These are phyloP conservation scores for Cutaneotrichosporon cutaneum DNA, from an alignment of 1,284 basidiomycete species.

Conservation along the genomic window DNA sequence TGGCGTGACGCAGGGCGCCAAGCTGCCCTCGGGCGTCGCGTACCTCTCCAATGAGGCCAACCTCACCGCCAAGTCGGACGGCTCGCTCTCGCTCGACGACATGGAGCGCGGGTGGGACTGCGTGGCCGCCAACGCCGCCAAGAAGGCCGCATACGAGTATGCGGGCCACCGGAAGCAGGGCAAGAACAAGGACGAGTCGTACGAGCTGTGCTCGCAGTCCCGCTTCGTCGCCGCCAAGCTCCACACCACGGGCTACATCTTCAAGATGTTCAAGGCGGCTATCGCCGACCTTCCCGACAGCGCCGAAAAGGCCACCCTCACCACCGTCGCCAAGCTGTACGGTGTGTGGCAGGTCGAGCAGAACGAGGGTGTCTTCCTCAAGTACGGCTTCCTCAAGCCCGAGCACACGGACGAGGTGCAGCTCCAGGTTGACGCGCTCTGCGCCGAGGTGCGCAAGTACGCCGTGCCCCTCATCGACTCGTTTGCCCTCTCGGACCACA, in stretches of 20 bases:
- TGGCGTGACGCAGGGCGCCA: slow-evolving; percentile 55
- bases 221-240: slow-evolving; percentile 59
- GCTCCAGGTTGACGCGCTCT: slow-evolving; percentile 55
- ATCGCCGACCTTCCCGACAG: slow-evolving; percentile 28
- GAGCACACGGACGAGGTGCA: slow-evolving; percentile 56
- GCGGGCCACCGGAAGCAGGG: slow-evolving; percentile 52
- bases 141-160: slow-evolving; percentile 58
- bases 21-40: slow-evolving; percentile 54
- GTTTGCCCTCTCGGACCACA: slow-evolving; percentile 59
- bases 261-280: slow-evolving; percentile 51
- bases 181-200: slow-evolving; percentile 57
- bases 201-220: slow-evolving; percentile 59
- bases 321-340: slow-evolving; percentile 52
- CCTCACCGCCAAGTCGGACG: slow-evolving; percentile 54
- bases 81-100: slow-evolving; percentile 54
- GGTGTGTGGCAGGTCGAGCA: slow-evolving; percentile 61
- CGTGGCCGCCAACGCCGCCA: slow-evolving; percentile 58
- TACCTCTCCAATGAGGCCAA: slow-evolving; percentile 56
- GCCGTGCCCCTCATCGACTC: slow-evolving; percentile 58
- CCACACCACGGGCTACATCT: slow-evolving; percentile 51
- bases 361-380: slow-evolving; percentile 59
- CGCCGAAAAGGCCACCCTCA: slow-evolving; percentile 46
- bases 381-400: slow-evolving; percentile 55
- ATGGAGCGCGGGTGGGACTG: slow-evolving; percentile 57
- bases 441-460: slow-evolving; percentile 55